phyloP scores from a whole-genome alignment of 108 stramenopile species.

The Skeletonema potamos region DNA sequence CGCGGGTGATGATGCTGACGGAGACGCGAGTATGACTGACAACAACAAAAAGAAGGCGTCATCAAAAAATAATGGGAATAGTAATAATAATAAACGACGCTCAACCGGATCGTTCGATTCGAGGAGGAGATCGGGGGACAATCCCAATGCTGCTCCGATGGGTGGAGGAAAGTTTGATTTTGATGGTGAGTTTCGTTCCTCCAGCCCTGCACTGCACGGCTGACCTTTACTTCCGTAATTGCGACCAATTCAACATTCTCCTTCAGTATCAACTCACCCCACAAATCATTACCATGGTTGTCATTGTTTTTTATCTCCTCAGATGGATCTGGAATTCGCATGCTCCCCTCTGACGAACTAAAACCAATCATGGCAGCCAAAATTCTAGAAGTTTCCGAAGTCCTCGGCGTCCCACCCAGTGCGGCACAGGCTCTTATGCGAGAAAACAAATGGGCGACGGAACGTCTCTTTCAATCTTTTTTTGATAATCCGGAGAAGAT shows the following conservation, averaged over 20 bases:
- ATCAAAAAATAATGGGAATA: neutral
- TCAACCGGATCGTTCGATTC: constrained; percentile 5
- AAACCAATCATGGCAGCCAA: constrained; percentile 71
- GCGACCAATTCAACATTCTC: too few relatives aligned
- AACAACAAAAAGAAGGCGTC: constrained; percentile 7
- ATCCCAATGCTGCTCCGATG: constrained; percentile 47
- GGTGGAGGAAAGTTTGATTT: constrained; percentile 24
- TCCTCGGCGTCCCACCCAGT: constrained; percentile 76
- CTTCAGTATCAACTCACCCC: neutral
- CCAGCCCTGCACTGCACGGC: neutral
- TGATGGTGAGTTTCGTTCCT: constrained; percentile 22
- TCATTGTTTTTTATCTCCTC: neutral
- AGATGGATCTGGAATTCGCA: constrained; percentile 62
- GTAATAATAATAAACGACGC: constrained; percentile 20
- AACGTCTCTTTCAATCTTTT: constrained; percentile 87
- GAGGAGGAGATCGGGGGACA: constrained; percentile 21
- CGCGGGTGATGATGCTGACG: neutral
- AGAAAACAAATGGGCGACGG: constrained; percentile 90
- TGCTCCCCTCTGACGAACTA: constrained; percentile 68
- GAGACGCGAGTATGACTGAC: constrained; percentile 1
- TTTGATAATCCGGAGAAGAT: constrained; percentile 68
- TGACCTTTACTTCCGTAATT: neutral
- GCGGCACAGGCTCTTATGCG: constrained; percentile 90
- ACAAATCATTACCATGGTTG: neutral
- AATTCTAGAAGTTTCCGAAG: constrained; percentile 71